Percentiles rank a stretch among this genome's conserved stretches.
phyloP scores from a whole-genome alignment of 225 moss, liverwort and hornwort species.

The Sphagnum contortum region DNA sequence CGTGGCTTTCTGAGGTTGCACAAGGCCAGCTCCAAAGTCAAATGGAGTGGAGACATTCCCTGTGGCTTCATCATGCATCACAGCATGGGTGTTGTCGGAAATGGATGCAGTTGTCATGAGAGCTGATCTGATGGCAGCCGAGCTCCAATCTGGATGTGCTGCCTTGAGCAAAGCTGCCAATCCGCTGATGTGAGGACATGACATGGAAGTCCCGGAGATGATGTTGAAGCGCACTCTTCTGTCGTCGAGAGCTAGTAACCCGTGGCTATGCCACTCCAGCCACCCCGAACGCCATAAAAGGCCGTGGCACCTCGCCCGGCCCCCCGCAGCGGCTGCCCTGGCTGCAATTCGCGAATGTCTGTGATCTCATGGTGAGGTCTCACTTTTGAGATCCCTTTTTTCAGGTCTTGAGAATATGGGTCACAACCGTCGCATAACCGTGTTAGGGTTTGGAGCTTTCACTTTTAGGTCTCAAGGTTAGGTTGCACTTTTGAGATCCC shows the following conservation, averaged over 20 bases:
- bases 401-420: no score
- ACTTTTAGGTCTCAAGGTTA: no score
- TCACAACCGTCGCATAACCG: no score
- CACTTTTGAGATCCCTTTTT: no score
- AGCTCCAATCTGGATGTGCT: slow-evolving; percentile 22
- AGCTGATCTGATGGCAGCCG: slow-evolving; percentile 25
- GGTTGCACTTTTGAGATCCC: no score
- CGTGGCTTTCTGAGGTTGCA: slow-evolving; percentile 17
- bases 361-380: no score
- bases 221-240: slow-evolving; percentile 12
- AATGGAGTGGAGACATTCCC: neutral
- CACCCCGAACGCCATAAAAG: no score
- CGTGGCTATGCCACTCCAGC: no score
- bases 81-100: slow-evolving; percentile 5
- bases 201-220: slow-evolving; percentile 26
- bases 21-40: slow-evolving; percentile 17
- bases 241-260: neutral
- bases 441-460: no score
- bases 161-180: slow-evolving; percentile 16
- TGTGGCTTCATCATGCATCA: slow-evolving; percentile 10
- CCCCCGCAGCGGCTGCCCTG: no score
- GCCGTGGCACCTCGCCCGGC: no score
- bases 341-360: no score
- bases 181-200: slow-evolving; percentile 22
- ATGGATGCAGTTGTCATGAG: slow-evolving; percentile 23